These are phyloP conservation scores for Cronartium quercuum DNA, from an alignment of 1,284 basidiomycete species.

Conservation along the genomic window DNA sequence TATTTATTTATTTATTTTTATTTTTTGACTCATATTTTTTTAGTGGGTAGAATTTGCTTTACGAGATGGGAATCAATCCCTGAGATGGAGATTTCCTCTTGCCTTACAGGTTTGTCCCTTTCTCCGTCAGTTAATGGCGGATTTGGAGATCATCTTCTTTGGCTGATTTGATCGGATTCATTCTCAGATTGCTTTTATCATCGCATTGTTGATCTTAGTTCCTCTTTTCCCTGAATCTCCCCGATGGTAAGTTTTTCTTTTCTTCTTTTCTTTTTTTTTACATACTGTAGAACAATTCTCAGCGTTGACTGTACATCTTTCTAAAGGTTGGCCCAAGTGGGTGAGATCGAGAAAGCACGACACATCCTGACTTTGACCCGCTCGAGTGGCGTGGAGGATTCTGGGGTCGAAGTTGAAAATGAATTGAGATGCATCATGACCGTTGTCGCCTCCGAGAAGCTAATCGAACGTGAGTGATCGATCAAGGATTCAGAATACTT, in stretches of 20 bases:
- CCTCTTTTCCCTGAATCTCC: conserved; percentile 45
- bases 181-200: conserved; percentile 43
- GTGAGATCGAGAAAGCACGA: conserved; percentile 44
- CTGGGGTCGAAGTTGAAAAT: conserved; percentile 38
- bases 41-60: conserved; percentile 37
- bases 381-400: conserved; percentile 4
- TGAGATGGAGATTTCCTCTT: conserved; percentile 39
- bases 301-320: background rate
- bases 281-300: background rate
- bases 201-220: conserved; percentile 41
- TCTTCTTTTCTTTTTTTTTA: background rate
- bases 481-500: background rate
- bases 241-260: conserved; percentile 40
- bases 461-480: background rate
- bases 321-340: conserved; percentile 44
- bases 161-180: background rate
- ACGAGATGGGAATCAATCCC: conserved; percentile 39
- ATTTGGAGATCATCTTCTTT: no score
- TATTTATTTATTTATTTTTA: background rate
- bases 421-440: conserved; percentile 43
- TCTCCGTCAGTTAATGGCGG: no score
- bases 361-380: conserved; percentile 43
- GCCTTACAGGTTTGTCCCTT: conserved; percentile 41
- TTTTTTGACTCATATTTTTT: conserved; percentile 39
- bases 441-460: conserved; percentile 40